Evolutionary conservation across 805 yeast genomes (phyloP).

Genomic region (Candida tallmaniae): DNA sequence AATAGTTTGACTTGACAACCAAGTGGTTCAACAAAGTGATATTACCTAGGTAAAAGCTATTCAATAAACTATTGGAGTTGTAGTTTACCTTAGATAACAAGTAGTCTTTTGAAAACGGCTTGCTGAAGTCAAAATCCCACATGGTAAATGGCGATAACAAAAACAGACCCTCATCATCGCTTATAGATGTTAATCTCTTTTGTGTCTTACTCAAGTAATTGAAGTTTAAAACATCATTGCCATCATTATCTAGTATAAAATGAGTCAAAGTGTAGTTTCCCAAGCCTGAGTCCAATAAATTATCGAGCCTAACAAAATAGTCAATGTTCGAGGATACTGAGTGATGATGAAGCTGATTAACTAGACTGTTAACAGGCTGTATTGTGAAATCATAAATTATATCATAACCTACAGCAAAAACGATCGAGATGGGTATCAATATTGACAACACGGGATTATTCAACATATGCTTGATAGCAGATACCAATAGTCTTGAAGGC

Average conservation of each 20-base stretch:
- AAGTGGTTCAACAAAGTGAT: conserved; percentile 24
- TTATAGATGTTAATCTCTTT: not conserved
- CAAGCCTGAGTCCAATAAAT: conserved; percentile 1
- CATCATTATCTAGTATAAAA: conserved; percentile 1
- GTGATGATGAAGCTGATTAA: conserved; percentile 1
- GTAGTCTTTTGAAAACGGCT: not conserved
- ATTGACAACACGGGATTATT: conserved; percentile 25
- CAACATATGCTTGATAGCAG: conserved; percentile 9
- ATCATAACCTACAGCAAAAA: conserved; percentile 31
- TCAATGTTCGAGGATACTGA: conserved; percentile 1
- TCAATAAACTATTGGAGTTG: conserved; percentile 17
- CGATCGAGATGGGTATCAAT: conserved; percentile 25
- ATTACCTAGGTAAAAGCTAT: conserved; percentile 22
- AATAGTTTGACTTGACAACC: conserved; percentile 19
- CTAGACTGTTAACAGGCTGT: conserved; percentile 2
- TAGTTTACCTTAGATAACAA: conserved; percentile 17
- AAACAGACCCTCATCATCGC: not conserved
- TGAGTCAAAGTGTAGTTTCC: conserved; percentile 1
- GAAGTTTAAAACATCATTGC: conserved; percentile 7
- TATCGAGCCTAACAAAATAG: conserved; percentile 1
- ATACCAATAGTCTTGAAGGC: too few relatives aligned
- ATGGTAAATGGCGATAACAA: conserved; percentile 5
- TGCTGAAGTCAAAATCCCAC: conserved; percentile 5
- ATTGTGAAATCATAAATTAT: conserved; percentile 32
- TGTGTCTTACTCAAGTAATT: too few relatives aligned